Conservation (phyloP, 2,329 filamentous ascomycete species). For the Penicillium aurantiogriseum region DNA sequence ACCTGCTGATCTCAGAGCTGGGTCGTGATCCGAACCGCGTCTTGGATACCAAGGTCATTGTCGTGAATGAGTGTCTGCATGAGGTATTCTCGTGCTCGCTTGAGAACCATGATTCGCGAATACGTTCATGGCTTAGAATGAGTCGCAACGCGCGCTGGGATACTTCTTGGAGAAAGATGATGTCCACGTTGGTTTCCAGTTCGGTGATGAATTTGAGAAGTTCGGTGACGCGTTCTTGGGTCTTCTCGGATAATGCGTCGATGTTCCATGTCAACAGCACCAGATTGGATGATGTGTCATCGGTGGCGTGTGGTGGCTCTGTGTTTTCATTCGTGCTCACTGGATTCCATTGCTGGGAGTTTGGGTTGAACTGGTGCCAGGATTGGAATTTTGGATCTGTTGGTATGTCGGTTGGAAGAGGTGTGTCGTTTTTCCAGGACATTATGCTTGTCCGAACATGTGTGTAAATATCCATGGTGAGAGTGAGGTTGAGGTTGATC, state of each 20-base stretch:
- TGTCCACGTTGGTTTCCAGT: background rate
- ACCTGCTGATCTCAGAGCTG: constrained; percentile 20
- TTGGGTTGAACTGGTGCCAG: constrained; percentile 1
- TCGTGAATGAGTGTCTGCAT: constrained; percentile 27
- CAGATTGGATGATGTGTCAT: background rate
- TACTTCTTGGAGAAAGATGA: constrained; percentile 18
- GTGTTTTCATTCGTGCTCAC: background rate
- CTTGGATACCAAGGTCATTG: constrained; percentile 8
- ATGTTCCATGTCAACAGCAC: constrained; percentile 19
- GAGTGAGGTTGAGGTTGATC: background rate
- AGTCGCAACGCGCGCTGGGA: constrained; percentile 9
- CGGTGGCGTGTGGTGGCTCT: background rate
- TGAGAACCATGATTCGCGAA: constrained; percentile 11
- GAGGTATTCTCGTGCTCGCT: constrained; percentile 16
- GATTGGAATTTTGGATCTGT: background rate
- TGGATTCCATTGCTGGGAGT: background rate
- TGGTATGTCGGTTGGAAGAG: background rate
- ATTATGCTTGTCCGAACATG: background rate
- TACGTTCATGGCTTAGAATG: constrained; percentile 9
- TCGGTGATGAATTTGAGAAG: constrained; percentile 9
- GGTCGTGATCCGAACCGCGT: constrained; percentile 2
- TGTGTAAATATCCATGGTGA: background rate
- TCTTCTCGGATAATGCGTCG: constrained; percentile 4
- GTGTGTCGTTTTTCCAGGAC: background rate
- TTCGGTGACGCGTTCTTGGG: constrained; percentile 9